Evolutionary conservation across 495 filamentous ascomycete genomes (phyloP).

Genomic region (Xylaria palmicola): DNA sequence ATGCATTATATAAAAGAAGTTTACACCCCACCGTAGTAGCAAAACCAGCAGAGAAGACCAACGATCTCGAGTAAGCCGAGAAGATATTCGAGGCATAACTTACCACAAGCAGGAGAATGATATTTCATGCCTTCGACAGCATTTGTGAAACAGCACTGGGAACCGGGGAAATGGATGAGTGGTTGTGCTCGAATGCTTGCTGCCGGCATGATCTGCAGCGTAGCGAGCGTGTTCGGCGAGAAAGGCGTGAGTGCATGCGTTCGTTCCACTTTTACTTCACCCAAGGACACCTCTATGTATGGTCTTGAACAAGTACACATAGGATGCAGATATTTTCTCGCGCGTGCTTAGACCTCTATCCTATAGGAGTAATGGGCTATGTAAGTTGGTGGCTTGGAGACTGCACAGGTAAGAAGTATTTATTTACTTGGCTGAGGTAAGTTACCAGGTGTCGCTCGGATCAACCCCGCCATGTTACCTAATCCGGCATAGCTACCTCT

Average conservation of each 20-base stretch:
- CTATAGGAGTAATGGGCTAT: no score
- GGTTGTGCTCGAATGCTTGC: background rate
- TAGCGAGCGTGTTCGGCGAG: background rate
- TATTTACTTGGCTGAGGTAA: no score
- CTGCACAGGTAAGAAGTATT: background rate
- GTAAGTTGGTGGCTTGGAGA: background rate
- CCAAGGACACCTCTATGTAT: background rate
- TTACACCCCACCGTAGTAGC: conserved; percentile 2
- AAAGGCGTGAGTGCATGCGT: background rate
- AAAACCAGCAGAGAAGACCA: background rate
- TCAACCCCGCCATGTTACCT: background rate
- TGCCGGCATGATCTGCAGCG: background rate
- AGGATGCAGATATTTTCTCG: background rate
- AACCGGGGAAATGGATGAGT: background rate
- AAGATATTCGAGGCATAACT: background rate
- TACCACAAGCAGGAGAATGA: conserved; percentile 4
- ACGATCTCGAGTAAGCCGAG: background rate
- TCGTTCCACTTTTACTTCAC: background rate
- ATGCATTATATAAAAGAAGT: no score
- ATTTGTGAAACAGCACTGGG: background rate
- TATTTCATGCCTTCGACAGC: background rate
- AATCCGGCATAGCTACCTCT: background rate
- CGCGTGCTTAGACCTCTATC: background rate
- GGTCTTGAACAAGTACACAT: background rate
- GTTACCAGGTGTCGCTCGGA: no score